phyloP scores from a whole-genome alignment of 176 grass and related monocot genomes.

The Secale cereale region DNA sequence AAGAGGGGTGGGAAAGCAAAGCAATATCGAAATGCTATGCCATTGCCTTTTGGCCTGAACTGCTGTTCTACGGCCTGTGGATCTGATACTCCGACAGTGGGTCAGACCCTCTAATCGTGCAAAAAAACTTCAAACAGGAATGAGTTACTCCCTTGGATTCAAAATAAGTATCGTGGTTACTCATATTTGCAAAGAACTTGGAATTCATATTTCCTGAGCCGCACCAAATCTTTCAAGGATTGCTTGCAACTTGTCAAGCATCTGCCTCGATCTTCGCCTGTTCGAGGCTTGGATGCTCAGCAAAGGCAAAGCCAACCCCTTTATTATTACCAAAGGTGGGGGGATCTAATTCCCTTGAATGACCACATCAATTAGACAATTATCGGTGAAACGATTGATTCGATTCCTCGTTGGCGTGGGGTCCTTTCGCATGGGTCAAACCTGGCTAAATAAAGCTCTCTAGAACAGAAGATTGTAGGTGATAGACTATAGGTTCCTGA shows the following conservation, averaged over 20 bases:
- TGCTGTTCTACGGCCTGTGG: not conserved
- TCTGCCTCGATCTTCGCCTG: not conserved
- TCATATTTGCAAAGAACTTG: not conserved
- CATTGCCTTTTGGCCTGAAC: not conserved
- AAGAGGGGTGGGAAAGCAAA: too few species aligned
- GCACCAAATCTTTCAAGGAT: not conserved
- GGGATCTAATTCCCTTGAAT: not conserved
- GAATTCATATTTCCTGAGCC: not conserved
- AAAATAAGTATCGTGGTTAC: too few species aligned
- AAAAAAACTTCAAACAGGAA: not conserved
- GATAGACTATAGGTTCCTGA: not conserved
- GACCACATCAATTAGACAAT: not conserved
- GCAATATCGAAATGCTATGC: not conserved
- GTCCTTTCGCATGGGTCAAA: not conserved
- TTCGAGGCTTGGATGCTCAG: not conserved
- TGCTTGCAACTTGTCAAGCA: not conserved
- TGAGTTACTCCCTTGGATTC: not conserved
- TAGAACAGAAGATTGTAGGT: not conserved
- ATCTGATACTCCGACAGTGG: not conserved
- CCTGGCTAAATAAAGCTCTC: not conserved
- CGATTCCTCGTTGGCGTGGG: not conserved
- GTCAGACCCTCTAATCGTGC: not conserved
- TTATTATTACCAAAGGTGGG: not conserved
- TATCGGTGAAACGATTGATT: not conserved
- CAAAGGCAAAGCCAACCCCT: not conserved